Base-by-base conservation (phyloP, 768 basidiomycete genomes). In the Sporobolomyces phaffii region DNA sequence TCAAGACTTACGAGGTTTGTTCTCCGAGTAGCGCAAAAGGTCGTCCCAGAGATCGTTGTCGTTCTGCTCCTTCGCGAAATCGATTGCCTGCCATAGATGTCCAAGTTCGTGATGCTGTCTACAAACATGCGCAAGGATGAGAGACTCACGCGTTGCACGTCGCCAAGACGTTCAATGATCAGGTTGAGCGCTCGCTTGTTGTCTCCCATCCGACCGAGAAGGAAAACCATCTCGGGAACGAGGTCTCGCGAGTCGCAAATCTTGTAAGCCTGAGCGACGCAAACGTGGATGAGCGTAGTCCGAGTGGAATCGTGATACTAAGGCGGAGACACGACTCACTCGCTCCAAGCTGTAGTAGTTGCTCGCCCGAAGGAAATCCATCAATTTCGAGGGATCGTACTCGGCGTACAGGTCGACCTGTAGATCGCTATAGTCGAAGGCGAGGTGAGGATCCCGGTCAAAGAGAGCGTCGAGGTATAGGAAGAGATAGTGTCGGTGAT, bases 41-140 rank as follows among this genome's bases (percentile, higher is more conserved):
- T 98, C 94, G 73, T 98, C 94, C 96, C 94, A 99, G 0, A 99
- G 84, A 76, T 98, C 96, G 67, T 92, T 87, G 69, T 98, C 96
- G 58, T 86, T 87, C 77, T 97, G 94, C 76, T 97, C 92, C 74
- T 93, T 94, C 3, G 93, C 94, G 69, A 99, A 99, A 64, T 97
- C 94, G 74, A 99, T 98, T 5, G 94, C 91, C 90, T 91, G 69
- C 24, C 10, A 1, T 9, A 22, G 36, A 36, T n/a, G 13, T 33
- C 34, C 29, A 51, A 33, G 14, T 28, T 11, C 24, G 26, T 29
- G 31, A 18, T 11, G 24, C 11, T 20, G 51, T 20, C n/a, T n/a
- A n/a, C n/a, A n/a, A n/a, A n/a, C n/a, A n/a, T n/a, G n/a, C n/a
- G n/a, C n/a, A n/a, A n/a, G n/a, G n/a, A n/a, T n/a, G n/a, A n/a